Evolutionary conservation across 441 rosid species (phyloP), one percentile per base, ranked within the genome.

Genomic region (Pelargonium myrrhifolium): DNA sequence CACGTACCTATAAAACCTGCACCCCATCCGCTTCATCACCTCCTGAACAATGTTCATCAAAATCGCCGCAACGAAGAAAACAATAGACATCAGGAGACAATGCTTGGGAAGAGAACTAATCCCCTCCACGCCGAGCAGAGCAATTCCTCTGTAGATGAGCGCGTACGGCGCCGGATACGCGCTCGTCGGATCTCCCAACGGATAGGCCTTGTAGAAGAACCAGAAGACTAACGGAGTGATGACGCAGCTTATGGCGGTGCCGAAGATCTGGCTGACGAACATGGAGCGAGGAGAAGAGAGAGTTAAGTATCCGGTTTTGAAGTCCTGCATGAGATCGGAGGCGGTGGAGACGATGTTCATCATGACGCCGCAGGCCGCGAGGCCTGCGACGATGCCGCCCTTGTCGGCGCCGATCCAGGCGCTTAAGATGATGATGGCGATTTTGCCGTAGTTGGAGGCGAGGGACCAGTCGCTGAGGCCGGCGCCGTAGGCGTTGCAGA

Each of bases 381-480:
- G 84, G 3, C 98, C 98, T 0, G 97, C 97, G 0, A 92, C 49
- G 51, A 92, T 74, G 0, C 98, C 98, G 0, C 98, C 98, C 0
- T 77, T 47, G 6, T 75, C 74, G 0, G 80, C 76, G 10, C 98
- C 98, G 39, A 83, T 90, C 96, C 93, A 90, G 3, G 92, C 77
- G 64, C 93, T 84, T 66, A 92, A 85, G 22, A 85, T 78, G 65
- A 92, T 75, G 78, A 92, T 90, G 21, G 92, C 89, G 0, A 92
- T 66, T 72, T 92, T 92, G 1, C 98, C 98, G 4, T 92, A 90
- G 75, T 87, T 92, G 56, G 96, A 90, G 26, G 96, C 97, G 0
- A 92, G 86, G n/a, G 96, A 90, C 96, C 96, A 89, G 55, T 92
- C 97, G 0, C 96, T 88, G 62, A 92, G 92, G 15, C 98, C 98